Base-by-base conservation (phyloP, 1,284 basidiomycete species). In the Sphagnurus paluster region DNA sequence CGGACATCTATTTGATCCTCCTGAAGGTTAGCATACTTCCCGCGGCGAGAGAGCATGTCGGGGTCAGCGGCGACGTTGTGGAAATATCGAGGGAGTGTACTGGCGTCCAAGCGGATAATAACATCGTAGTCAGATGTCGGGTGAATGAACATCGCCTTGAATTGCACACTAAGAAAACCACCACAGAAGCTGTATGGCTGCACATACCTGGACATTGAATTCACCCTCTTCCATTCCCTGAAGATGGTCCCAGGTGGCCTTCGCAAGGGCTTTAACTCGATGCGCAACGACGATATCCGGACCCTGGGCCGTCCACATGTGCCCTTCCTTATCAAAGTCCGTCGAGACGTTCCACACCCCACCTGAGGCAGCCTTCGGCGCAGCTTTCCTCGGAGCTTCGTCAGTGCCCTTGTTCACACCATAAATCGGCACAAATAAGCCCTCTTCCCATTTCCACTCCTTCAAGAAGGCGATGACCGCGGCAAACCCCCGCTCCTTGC, bases 61-160 rank as follows among this genome's bases (percentile, higher is more conserved):
- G 67, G 52, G 55, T 84, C 76, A 1, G 76, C 74, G 7, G 68
- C 56, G n/a, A 87, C 56, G 44, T 80, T 82, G 57, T 89, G 86
- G 54, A 73, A 64, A 59, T 93, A 90, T n/a, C 92, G 82, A 2
- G 92, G 80, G 2, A 93, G 67, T 0, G 78, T 67, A 10, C 69
- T 47, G 0, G 83, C 75, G 28, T 92, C 74, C 14, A 99, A 76
- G 47, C 88, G 78, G 26, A 99, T 74, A 17, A 97, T 56, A 56
- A 97, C 80, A 58, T 98, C 90, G 63, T 97, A 99, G 60, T 94
- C 87, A 7, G 80, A 71, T 0, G 81, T 78, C 0, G 94, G 89
- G 55, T 97, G 93, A 7, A 79, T 71, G 69, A 98, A 97, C 39
- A 98, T 74, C 14, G 79, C 72, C 87, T 94, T 42, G n/a, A 3